Evolutionary conservation across 768 basidiomycete genomes (phyloP).

Genomic region (Mycena filopes): DNA sequence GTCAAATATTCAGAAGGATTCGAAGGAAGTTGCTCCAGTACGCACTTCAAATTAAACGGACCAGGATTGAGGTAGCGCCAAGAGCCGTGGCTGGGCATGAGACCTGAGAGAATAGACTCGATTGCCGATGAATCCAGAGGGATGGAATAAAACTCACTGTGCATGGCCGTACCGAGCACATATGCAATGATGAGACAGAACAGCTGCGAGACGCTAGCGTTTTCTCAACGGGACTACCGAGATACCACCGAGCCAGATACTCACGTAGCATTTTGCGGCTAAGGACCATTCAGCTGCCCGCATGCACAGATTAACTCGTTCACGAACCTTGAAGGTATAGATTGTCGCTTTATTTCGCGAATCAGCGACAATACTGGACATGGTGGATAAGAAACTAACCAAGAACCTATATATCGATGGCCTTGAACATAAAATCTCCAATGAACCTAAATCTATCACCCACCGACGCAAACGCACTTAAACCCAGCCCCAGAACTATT

Average conservation of each 20-base stretch:
- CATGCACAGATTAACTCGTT: neutral
- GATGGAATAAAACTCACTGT: constrained; percentile 40
- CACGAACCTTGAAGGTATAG: constrained; percentile 46
- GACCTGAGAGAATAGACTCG: constrained; percentile 29
- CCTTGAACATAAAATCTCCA: neutral
- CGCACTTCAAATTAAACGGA: constrained; percentile 66
- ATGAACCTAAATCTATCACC: neutral
- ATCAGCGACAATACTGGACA: neutral
- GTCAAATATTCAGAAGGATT: neutral
- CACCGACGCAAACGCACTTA: constrained; percentile 60
- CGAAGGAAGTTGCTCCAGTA: neutral
- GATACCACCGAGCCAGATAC: too few relatives aligned
- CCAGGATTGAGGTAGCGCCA: constrained; percentile 65
- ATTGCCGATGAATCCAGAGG: neutral
- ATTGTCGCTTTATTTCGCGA: constrained; percentile 37
- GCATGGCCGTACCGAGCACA: constrained; percentile 61
- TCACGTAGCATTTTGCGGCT: constrained; percentile 54
- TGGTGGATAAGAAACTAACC: constrained; percentile 19
- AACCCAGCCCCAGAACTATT: constrained; percentile 58
- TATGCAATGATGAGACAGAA: constrained; percentile 69
- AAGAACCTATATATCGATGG: constrained; percentile 40
- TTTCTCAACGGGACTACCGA: constrained; percentile 38
- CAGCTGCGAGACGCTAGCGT: constrained; percentile 62
- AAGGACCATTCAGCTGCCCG: neutral
- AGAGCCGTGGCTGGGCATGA: constrained; percentile 54